phyloP scores from a whole-genome alignment of 129 eudicot species.

The Lactuca sativa region DNA sequence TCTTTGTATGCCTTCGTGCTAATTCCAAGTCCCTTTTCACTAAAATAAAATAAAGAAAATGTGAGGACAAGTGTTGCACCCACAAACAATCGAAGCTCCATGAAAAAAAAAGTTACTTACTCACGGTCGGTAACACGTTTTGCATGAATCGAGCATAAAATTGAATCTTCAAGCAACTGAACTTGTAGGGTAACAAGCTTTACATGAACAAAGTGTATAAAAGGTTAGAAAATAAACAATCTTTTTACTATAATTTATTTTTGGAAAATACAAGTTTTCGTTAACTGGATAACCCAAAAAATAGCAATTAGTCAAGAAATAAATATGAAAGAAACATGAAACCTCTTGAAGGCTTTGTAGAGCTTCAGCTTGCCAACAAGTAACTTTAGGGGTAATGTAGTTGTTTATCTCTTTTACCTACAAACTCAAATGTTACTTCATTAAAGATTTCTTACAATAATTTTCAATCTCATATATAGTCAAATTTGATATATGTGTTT shows the following conservation, averaged over 20 bases:
- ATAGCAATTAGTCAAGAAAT: neutral
- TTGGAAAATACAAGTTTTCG: too few species aligned
- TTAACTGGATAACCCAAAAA: too few species aligned
- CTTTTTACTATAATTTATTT: neutral
- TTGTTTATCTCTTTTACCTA: conserved; percentile 66
- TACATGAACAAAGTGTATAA: conserved; percentile 36
- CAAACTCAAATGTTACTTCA: neutral
- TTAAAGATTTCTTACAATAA: neutral
- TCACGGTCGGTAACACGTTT: conserved; percentile 81
- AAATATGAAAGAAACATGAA: neutral
- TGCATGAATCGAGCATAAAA: conserved; percentile 86
- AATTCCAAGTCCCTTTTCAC: conserved; percentile 83
- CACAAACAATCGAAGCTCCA: neutral
- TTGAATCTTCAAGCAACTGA: conserved; percentile 71
- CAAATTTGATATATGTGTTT: neutral
- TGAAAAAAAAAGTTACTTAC: conserved; percentile 45
- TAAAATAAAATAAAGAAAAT: conserved; percentile 21
- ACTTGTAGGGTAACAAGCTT: conserved; percentile 49
- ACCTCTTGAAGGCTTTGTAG: conserved; percentile 71
- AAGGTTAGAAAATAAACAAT: too few species aligned
- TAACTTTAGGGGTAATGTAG: conserved; percentile 32
- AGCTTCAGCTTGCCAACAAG: conserved; percentile 79
- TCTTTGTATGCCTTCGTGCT: conserved; percentile 76
- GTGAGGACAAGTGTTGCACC: conserved; percentile 4
- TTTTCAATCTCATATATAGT: neutral